Evolutionary conservation across 352 stramenopile species (phyloP).

Genomic region (Peronospora tabacina): DNA sequence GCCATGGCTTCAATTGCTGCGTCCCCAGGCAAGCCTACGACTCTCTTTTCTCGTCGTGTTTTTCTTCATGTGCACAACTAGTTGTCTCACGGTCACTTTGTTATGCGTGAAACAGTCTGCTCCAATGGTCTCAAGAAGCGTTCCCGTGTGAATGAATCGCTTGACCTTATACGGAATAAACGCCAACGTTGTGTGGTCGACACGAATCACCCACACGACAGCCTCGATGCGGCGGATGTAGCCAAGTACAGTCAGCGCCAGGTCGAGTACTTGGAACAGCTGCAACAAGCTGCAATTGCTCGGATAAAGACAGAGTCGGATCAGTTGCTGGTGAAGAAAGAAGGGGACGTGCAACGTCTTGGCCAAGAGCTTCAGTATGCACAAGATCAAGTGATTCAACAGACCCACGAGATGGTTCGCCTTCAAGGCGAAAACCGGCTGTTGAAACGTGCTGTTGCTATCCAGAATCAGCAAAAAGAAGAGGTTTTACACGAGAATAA

Average conservation of each 20-base stretch:
- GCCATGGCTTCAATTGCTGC: slow-evolving; percentile 69
- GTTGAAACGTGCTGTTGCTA: slow-evolving; percentile 75
- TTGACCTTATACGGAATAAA: slow-evolving; percentile 53
- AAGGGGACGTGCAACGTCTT: slow-evolving; percentile 58
- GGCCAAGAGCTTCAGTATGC: slow-evolving; percentile 45
- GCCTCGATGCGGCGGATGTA: slow-evolving; percentile 37
- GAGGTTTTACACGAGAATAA: slow-evolving; percentile 68
- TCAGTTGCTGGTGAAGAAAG: slow-evolving; percentile 77
- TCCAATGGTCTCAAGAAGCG: slow-evolving; percentile 69
- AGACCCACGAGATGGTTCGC: slow-evolving; percentile 53
- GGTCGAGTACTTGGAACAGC: slow-evolving; percentile 83
- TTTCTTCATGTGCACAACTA: not conserved
- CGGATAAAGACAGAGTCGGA: slow-evolving; percentile 80
- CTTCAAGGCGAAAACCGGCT: slow-evolving; percentile 80
- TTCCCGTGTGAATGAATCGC: slow-evolving; percentile 49
- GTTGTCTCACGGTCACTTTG: not conserved
- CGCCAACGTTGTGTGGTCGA: slow-evolving; percentile 36
- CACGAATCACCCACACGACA: slow-evolving; percentile 12
- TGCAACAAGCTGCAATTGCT: slow-evolving; percentile 71
- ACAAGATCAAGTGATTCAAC: slow-evolving; percentile 29
- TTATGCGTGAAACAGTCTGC: slow-evolving; percentile 25
- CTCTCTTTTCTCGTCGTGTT: not conserved
- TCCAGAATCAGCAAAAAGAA: slow-evolving; percentile 86
- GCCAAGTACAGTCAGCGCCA: slow-evolving; percentile 83
- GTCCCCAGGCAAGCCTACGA: slow-evolving; percentile 32